Conservation (phyloP, 495 filamentous ascomycete species). For the Daldinia caldariorum region DNA sequence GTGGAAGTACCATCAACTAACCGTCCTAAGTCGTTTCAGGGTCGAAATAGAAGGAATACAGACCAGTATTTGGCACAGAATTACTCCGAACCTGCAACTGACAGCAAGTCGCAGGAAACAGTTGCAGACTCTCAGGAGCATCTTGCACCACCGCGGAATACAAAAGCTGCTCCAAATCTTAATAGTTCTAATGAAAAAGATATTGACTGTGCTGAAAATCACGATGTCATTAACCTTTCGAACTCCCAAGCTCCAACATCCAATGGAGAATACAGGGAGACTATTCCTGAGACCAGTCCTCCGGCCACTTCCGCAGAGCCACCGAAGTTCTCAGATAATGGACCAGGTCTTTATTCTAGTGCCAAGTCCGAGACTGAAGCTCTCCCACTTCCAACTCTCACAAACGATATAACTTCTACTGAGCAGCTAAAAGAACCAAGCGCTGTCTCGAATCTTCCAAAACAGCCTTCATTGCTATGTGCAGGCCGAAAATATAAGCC, state of each 20-base stretch:
- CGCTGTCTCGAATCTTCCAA: conserved; percentile 22
- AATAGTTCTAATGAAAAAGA: conserved; percentile 19
- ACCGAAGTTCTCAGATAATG: conserved; percentile 34
- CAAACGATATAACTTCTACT: conserved; percentile 7
- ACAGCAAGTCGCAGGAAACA: conserved; percentile 44
- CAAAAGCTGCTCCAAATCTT: conserved; percentile 40
- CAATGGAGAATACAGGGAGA: conserved; percentile 43
- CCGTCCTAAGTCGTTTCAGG: conserved; percentile 36
- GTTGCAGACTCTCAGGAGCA: conserved; percentile 49
- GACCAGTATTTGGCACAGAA: conserved; percentile 39
- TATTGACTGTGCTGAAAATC: conserved; percentile 13
- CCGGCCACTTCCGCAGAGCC: conserved; percentile 30
- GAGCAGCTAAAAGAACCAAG: conserved; percentile 8
- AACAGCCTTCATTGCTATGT: conserved; percentile 22
- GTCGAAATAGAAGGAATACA: conserved; percentile 19
- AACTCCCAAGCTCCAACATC: conserved; percentile 13
- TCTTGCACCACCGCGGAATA: conserved; percentile 20
- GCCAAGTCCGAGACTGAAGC: conserved; percentile 28
- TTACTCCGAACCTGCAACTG: conserved; percentile 26
- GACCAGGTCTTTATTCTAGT: conserved; percentile 37
- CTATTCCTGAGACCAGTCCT: conserved; percentile 56
- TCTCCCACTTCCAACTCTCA: conserved; percentile 33
- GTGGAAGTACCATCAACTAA: conserved; percentile 56
- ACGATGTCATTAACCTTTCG: conserved; percentile 20
- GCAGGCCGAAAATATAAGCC: conserved; percentile 7